phyloP scores from a whole-genome alignment of 352 stramenopile genomes.

The Blastocystis sp. region DNA sequence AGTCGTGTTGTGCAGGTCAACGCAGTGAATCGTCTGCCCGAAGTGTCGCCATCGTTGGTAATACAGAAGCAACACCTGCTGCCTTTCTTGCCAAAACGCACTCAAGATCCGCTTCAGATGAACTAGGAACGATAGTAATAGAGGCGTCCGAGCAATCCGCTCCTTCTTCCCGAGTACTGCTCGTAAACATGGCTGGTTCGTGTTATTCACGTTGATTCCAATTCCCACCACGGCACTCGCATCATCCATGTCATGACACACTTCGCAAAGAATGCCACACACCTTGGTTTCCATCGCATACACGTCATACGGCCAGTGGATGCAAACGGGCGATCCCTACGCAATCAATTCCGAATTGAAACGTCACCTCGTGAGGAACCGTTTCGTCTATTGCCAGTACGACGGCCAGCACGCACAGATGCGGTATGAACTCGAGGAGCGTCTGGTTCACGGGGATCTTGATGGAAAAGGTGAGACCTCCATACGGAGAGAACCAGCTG shows the following conservation, averaged over 20 bases:
- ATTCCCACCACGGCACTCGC: conserved; percentile 11
- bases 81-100: neutral
- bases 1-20: neutral
- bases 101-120: neutral
- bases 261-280: conserved; percentile 40
- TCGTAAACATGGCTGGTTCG: neutral
- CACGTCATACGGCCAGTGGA: conserved; percentile 47
- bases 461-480: conserved; percentile 22
- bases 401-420: conserved; percentile 1
- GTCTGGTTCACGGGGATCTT: neutral
- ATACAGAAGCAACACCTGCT: neutral
- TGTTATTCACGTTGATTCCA: conserved; percentile 43
- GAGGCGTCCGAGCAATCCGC: neutral
- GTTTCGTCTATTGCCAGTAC: conserved; percentile 32
- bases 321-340: neutral
- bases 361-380: neutral
- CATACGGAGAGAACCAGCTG: conserved; percentile 6
- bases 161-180: neutral
- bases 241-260: neutral
- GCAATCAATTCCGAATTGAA: neutral
- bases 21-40: neutral
- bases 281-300: neutral
- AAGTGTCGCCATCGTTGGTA: neutral
- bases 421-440: conserved; percentile 9
- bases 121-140: neutral